phyloP scores from a whole-genome alignment of 2,329 filamentous ascomycete species.

The Sarocladium kiliense region DNA sequence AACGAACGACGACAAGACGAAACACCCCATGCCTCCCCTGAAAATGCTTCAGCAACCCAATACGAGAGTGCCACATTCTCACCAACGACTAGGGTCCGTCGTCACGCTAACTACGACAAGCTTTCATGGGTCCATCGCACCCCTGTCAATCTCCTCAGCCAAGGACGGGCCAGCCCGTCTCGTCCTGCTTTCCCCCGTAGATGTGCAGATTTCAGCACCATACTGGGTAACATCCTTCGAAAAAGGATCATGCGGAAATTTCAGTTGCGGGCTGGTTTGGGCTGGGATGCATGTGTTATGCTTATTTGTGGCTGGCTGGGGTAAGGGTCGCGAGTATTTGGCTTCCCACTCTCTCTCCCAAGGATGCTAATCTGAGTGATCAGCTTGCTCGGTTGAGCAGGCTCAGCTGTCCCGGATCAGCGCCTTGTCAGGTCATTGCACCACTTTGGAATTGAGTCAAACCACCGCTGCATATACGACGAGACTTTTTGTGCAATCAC shows the following conservation, averaged over 20 bases:
- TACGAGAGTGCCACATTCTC: no score
- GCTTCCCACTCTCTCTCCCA: no score
- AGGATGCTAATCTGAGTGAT: not conserved
- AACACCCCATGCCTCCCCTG: not conserved
- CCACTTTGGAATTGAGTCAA: no score
- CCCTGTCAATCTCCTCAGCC: not conserved
- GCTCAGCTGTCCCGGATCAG: no score
- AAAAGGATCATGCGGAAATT: not conserved
- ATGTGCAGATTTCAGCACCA: not conserved
- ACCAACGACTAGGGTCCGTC: not conserved
- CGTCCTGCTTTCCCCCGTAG: not conserved
- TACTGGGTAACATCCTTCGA: not conserved
- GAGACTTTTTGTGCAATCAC: no score
- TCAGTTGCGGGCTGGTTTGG: not conserved
- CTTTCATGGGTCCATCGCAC: not conserved
- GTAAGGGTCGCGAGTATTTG: no score
- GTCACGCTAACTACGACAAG: conserved; percentile 1
- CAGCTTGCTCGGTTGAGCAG: not conserved
- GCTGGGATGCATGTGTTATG: conserved; percentile 1
- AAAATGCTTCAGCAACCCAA: no score
- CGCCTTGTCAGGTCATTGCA: no score
- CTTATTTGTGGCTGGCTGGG: not conserved
- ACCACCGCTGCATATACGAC: no score
- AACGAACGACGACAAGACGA: no score
- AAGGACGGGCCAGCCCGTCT: conserved; percentile 5